Evolutionary conservation across 352 stramenopile species (phyloP), one percentile per base, ranked within the genome.

Genomic region (Phytopythium ostracodes): DNA sequence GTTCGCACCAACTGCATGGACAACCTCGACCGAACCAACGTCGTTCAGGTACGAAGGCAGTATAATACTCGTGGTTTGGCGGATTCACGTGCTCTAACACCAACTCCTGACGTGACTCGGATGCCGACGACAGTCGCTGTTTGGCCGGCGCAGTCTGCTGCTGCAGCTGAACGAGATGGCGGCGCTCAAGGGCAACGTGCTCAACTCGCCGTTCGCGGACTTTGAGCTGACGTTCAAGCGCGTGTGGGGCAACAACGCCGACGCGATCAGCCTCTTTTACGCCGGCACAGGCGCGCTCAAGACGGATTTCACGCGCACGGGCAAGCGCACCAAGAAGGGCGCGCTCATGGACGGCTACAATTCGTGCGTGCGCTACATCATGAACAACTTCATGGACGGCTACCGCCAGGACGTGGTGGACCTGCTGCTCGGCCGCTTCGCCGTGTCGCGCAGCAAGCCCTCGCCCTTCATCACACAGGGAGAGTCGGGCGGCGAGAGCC

Each of bases 1-100:
- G 81, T 99, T 31, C 87, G 97, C 52, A 98, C 95, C 17, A 99
- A 99, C 77, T 99, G 97, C 77, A 98, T 99, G 91, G 97, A 99
- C 81, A 98, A 97, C 65, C 78, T 99, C 18, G 97, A 99, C 79
- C 84, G 97, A 36, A 99, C 80, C 18, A 91, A 88, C 58, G 79
- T 89, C 47, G 80, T 89, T 31, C 77, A 86, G 71, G 77, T 87
- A 42, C 59, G 70, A 24, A 46, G 15, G 3, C 20, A 31, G 24
- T 14, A 43, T 11, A 8, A 6, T 4, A 22, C 9, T 47, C 31
- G 3, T 46, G 35, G 15, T n/a, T 42, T n/a, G n/a, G 29, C 35
- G 27, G 22, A 14, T 54, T 43, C 53, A 60, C 59, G 12, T 31
- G 24, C 35, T 35, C 29, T 12, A 27, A 40, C 43, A 35, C 2